phyloP scores from a whole-genome alignment of 2,329 filamentous ascomycete species.

The Botryotinia convoluta region DNA sequence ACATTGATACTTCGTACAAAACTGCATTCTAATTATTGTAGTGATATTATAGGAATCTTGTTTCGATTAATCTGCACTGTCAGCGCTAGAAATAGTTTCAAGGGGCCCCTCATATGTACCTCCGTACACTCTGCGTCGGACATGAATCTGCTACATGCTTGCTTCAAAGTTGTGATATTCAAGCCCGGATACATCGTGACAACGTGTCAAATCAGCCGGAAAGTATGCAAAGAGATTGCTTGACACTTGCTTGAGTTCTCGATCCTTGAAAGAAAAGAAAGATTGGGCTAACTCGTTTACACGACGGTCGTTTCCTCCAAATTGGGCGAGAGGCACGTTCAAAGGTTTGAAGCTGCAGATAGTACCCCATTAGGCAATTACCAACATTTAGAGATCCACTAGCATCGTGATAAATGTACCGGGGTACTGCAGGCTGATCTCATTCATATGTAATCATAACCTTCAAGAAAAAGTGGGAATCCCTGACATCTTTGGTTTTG shows the following conservation, averaged over 20 bases:
- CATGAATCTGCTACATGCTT: not conserved
- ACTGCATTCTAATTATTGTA: not conserved
- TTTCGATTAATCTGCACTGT: not conserved
- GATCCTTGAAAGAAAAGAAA: not conserved
- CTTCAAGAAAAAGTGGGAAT: conserved; percentile 10
- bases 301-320: conserved; percentile 1
- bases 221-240: not conserved
- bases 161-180: not conserved
- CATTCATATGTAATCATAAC: conserved; percentile 7
- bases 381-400: conserved; percentile 7
- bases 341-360: conserved; percentile 10
- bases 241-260: not conserved
- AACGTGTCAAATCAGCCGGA: conserved; percentile 10
- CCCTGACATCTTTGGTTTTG: not conserved
- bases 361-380: conserved; percentile 14
- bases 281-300: not conserved
- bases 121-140: not conserved
- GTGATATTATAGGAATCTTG: not conserved
- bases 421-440: conserved; percentile 19
- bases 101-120: conserved; percentile 6
- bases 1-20: not conserved
- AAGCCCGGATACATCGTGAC: conserved; percentile 1
- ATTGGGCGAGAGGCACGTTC: conserved; percentile 15
- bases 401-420: conserved; percentile 11
- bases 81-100: conserved; percentile 1